These are phyloP conservation scores for Agastache rugosa DNA, from an alignment of 257 asterid genomes.

Conservation along the genomic window DNA sequence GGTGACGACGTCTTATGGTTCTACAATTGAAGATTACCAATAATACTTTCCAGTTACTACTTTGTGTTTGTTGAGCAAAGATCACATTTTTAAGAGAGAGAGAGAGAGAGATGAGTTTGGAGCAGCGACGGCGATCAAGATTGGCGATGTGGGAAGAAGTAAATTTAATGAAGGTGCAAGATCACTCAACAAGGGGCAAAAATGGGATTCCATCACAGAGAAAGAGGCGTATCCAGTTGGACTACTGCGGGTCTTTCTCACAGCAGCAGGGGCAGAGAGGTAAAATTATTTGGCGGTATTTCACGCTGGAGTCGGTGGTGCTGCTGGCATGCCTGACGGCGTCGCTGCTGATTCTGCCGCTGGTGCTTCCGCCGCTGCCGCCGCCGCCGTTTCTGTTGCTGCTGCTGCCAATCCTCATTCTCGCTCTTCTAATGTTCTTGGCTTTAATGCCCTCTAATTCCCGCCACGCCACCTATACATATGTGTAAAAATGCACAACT, in stretches of 20 bases:
- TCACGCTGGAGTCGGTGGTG: constrained; percentile 58
- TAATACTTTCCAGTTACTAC: neutral
- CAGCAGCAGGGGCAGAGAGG: constrained; percentile 36
- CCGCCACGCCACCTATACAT: constrained; percentile 24
- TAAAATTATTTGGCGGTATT: constrained; percentile 44
- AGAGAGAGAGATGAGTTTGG: neutral
- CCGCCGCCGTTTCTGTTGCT: constrained; percentile 84
- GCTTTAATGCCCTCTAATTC: constrained; percentile 69
- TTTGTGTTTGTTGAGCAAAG: neutral
- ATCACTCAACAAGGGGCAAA: constrained; percentile 28
- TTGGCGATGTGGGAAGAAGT: constrained; percentile 26
- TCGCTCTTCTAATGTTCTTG: constrained; percentile 63
- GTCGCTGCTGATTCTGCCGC: constrained; percentile 72
- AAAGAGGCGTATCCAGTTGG: constrained; percentile 16
- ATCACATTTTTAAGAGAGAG: neutral
- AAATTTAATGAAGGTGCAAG: constrained; percentile 15
- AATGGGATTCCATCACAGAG: constrained; percentile 18
- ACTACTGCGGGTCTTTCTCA: constrained; percentile 27
- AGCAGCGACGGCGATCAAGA: constrained; percentile 25
- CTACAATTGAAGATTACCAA: neutral
- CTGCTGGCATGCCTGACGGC: constrained; percentile 63
- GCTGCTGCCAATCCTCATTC: constrained; percentile 62
- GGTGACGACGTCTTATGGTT: constrained; percentile 28
- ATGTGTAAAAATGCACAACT: neutral
- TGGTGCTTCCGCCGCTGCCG: constrained; percentile 83